phyloP scores from a whole-genome alignment of 2,329 filamentous ascomycete genomes.

The Ilyonectria sp. region DNA sequence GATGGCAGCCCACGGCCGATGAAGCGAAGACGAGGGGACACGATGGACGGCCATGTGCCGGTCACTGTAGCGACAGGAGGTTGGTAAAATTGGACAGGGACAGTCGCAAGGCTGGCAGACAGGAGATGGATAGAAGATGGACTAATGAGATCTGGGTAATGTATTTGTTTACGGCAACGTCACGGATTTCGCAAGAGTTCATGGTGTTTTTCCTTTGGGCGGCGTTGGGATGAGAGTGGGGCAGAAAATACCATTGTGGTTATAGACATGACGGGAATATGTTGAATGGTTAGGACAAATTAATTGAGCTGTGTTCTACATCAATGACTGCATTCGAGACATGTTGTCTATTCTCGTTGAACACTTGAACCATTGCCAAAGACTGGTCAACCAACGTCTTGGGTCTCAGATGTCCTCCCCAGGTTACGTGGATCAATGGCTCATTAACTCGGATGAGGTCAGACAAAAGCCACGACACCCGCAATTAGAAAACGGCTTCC shows the following conservation, averaged over 20 bases:
- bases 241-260: conserved; percentile 23
- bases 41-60: conserved; percentile 51
- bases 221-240: conserved; percentile 23
- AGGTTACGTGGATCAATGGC: neutral
- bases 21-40: conserved; percentile 56
- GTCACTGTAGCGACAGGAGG: conserved; percentile 50
- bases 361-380: neutral
- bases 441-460: neutral
- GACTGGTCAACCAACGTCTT: neutral
- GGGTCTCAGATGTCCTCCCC: conserved; percentile 4
- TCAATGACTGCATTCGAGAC: neutral
- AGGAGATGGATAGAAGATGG: conserved; percentile 12
- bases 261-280: conserved; percentile 23
- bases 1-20: conserved; percentile 54
- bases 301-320: conserved; percentile 16
- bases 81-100: conserved; percentile 44
- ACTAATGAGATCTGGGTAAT: conserved; percentile 15
- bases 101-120: conserved; percentile 7
- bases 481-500: neutral
- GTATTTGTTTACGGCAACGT: conserved; percentile 23
- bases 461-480: neutral
- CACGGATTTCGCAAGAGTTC: conserved; percentile 20
- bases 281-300: conserved; percentile 8
- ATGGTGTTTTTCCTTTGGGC: conserved; percentile 11
- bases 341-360: neutral